These are phyloP conservation scores for Oidium heveae DNA, from an alignment of 2,329 filamentous ascomycete species.

Conservation along the genomic window DNA sequence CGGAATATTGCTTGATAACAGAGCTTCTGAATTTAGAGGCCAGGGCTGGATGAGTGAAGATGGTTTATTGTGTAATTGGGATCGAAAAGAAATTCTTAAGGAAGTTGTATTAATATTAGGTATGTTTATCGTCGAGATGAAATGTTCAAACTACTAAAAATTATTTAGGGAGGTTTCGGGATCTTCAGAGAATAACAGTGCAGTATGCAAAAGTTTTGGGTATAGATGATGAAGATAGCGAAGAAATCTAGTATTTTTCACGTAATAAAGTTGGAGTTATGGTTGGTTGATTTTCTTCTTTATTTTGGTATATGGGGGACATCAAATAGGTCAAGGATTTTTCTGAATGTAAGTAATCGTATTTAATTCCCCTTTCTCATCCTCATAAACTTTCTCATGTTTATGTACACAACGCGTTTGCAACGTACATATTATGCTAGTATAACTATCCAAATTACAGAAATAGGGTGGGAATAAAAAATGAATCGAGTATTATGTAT, in stretches of 20 bases:
- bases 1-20: slow-evolving; percentile 36
- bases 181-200: slow-evolving; percentile 80
- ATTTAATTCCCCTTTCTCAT: no score
- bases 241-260: not conserved
- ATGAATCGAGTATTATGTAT: no score
- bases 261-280: not conserved
- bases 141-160: not conserved
- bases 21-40: slow-evolving; percentile 17
- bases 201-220: slow-evolving; percentile 74
- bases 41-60: slow-evolving; percentile 40
- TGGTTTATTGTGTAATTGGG: slow-evolving; percentile 71
- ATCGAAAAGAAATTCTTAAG: slow-evolving; percentile 63
- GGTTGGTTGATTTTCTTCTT: no score
- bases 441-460: no score
- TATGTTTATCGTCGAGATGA: slow-evolving; percentile 19
- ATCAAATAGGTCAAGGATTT: no score
- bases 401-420: no score
- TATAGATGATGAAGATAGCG: slow-evolving; percentile 17
- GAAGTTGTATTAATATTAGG: slow-evolving; percentile 83
- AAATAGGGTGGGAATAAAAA: no score
- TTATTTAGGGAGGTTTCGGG: slow-evolving; percentile 63
- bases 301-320: no score
- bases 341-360: no score
- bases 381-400: no score
- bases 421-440: no score